Evolutionary conservation across 176 grass and related monocot genomes (phyloP).

Genomic region (Pontederia paniculata): DNA sequence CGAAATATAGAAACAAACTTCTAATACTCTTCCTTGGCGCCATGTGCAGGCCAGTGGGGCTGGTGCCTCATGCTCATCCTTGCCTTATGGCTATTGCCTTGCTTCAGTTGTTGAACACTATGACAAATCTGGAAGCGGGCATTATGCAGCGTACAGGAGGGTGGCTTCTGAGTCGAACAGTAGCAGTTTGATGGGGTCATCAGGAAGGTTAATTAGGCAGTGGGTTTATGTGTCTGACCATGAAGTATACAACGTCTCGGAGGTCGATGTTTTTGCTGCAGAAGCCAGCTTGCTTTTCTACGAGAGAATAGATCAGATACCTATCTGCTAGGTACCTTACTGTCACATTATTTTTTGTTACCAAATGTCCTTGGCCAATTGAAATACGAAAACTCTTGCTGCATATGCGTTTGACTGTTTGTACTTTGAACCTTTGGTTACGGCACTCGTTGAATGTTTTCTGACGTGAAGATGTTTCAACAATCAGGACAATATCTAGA

Average conservation of each 20-base stretch:
- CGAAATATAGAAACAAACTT: background rate
- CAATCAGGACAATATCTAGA: too few relatives aligned
- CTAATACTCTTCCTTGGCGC: background rate
- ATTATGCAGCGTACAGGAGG: constrained; percentile 76
- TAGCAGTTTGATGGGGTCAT: constrained; percentile 17
- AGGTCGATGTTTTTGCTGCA: constrained; percentile 47
- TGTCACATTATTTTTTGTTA: too few relatives aligned
- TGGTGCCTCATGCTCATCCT: constrained; percentile 9
- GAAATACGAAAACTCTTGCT: too few relatives aligned
- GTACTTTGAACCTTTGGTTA: too few relatives aligned
- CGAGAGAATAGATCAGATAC: constrained; percentile 18
- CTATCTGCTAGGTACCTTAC: too few relatives aligned
- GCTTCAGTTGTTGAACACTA: constrained; percentile 81
- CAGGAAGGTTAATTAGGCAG: constrained; percentile 8
- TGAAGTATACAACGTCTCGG: constrained; percentile 46
- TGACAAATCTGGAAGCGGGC: constrained; percentile 54
- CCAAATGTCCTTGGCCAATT: too few relatives aligned
- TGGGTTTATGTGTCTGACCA: constrained; percentile 86
- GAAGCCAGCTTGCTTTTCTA: constrained; percentile 88
- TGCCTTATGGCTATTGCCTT: constrained; percentile 35
- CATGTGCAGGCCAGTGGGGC: constrained; percentile 20
- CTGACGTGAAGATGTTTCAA: too few relatives aligned
- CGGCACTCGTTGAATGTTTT: too few relatives aligned
- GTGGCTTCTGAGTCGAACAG: constrained; percentile 21
- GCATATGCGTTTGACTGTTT: too few relatives aligned